Conservation (phyloP, 345 rosid species). For the Hibiscus syriacus region DNA sequence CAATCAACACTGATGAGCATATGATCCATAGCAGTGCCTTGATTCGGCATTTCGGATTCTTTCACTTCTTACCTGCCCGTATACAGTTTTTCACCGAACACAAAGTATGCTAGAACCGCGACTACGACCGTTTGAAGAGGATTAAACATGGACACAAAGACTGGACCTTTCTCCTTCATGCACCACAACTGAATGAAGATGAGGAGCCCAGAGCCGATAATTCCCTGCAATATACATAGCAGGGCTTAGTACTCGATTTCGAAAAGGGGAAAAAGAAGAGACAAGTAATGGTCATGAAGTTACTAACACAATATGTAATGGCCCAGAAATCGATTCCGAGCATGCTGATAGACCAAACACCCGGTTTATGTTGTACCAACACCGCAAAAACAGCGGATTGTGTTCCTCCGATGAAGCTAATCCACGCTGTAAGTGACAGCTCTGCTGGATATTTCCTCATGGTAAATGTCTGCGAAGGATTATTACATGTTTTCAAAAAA, state of each 20-base stretch:
- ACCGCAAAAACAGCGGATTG: constrained; percentile 50
- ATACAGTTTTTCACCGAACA: constrained; percentile 51
- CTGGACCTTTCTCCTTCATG: constrained; percentile 52
- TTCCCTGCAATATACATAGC: neutral
- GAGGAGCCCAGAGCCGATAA: constrained; percentile 30
- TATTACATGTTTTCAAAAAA: neutral
- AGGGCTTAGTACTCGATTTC: neutral
- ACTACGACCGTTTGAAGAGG: constrained; percentile 47
- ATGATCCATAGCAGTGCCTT: neutral
- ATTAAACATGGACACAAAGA: constrained; percentile 55
- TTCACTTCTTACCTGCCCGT: constrained; percentile 42
- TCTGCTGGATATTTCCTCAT: constrained; percentile 54
- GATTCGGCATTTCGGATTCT: neutral
- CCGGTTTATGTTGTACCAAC: constrained; percentile 26
- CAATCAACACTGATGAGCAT: neutral
- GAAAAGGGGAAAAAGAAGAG: neutral
- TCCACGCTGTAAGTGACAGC: constrained; percentile 62
- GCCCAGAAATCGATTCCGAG: constrained; percentile 49
- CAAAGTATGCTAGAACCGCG: constrained; percentile 41
- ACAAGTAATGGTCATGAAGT: neutral
- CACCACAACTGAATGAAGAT: constrained; percentile 43
- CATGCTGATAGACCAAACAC: constrained; percentile 41
- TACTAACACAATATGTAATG: constrained; percentile 43
- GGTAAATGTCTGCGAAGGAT: constrained; percentile 32
- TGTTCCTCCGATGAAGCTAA: constrained; percentile 43